These are phyloP conservation scores for Tetradesmus lagerheimii DNA, from an alignment of 139 green algal species.

Conservation along the genomic window DNA sequence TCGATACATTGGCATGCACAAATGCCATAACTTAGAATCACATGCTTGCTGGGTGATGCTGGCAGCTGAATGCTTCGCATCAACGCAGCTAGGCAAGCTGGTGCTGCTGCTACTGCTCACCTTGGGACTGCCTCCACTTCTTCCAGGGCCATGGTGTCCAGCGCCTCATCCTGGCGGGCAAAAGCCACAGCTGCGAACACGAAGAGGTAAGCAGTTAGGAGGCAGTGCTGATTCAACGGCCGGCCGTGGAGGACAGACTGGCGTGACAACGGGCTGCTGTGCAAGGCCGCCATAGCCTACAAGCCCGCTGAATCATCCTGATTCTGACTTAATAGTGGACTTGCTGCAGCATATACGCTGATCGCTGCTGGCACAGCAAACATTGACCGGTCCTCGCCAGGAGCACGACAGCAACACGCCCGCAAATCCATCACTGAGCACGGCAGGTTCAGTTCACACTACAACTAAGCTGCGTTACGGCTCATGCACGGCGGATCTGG, in stretches of 20 bases:
- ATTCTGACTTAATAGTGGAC: too few relatives aligned
- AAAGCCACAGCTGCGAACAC: not conserved
- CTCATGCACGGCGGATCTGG: not conserved
- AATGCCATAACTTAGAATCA: too few relatives aligned
- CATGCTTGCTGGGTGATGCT: not conserved
- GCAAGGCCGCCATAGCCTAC: not conserved
- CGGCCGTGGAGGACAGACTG: not conserved
- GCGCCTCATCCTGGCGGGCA: not conserved
- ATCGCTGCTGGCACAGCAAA: not conserved
- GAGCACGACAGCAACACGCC: not conserved
- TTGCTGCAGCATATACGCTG: too few relatives aligned
- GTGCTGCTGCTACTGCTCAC: not conserved
- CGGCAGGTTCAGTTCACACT: not conserved
- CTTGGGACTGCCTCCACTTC: not conserved
- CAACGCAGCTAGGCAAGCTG: not conserved
- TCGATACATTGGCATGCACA: not conserved
- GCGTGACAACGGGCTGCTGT: not conserved
- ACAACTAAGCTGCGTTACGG: not conserved
- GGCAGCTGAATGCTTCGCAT: not conserved
- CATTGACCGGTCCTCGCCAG: not conserved
- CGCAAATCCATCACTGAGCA: not conserved
- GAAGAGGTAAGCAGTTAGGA: not conserved
- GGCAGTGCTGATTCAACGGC: not conserved
- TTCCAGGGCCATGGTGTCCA: conserved; percentile 19
- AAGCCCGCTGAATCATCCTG: not conserved